Conservation (phyloP, 306 rosid genomes). For the Vicia sativa region DNA sequence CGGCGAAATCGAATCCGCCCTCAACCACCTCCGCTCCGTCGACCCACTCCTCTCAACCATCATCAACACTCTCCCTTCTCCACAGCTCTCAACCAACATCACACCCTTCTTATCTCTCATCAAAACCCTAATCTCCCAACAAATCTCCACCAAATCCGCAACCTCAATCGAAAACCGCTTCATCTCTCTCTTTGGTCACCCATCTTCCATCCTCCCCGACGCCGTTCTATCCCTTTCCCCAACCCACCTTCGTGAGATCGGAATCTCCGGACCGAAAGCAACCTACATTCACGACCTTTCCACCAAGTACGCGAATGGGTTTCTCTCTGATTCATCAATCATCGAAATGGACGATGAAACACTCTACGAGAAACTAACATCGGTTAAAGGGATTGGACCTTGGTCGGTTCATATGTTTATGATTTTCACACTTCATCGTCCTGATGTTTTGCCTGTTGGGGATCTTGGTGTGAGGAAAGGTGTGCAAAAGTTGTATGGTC, state of each 20-base stretch:
- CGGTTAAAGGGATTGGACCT: constrained; percentile 77
- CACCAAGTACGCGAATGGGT: constrained; percentile 51
- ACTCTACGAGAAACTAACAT: constrained; percentile 46
- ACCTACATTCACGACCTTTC: constrained; percentile 71
- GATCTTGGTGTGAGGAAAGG: constrained; percentile 80
- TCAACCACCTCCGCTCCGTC: constrained; percentile 58
- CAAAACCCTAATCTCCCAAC: constrained; percentile 69
- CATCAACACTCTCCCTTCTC: constrained; percentile 54
- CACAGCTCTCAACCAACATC: constrained; percentile 29
- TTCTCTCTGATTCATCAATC: constrained; percentile 58
- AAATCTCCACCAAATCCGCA: constrained; percentile 70
- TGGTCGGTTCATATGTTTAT: constrained; percentile 94
- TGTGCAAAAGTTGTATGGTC: constrained; percentile 62
- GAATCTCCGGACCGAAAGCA: constrained; percentile 80
- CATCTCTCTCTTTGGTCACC: constrained; percentile 57
- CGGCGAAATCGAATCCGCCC: constrained; percentile 55
- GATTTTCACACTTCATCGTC: constrained; percentile 71
- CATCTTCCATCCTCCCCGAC: constrained; percentile 45
- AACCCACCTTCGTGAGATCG: constrained; percentile 51
- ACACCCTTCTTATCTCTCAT: constrained; percentile 65
- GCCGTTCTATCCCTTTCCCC: constrained; percentile 50
- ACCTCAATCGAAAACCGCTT: constrained; percentile 65
- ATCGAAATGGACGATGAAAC: constrained; percentile 72
- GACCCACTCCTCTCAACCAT: constrained; percentile 52
- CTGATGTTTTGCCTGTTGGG: constrained; percentile 82